Evolutionary conservation across 129 eudicot species (phyloP).

Genomic region (Smallanthus sonchifolius): DNA sequence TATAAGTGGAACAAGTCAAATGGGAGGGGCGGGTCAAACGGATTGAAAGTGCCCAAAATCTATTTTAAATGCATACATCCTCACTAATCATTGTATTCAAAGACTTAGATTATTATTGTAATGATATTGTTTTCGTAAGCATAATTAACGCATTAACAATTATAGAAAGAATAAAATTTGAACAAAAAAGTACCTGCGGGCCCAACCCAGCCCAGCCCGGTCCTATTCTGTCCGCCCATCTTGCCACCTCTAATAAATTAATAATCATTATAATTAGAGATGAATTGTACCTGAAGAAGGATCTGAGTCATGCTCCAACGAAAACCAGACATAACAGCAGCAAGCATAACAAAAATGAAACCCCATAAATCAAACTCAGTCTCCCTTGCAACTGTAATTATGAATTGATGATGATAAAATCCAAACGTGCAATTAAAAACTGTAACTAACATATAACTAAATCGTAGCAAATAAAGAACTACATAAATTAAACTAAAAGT

Average conservation of each 20-base stretch:
- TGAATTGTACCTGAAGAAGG: conserved; percentile 77
- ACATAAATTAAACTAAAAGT: not conserved
- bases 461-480: not conserved
- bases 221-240: not conserved
- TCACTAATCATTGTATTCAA: not conserved
- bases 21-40: not conserved
- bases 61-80: not conserved
- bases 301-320: conserved; percentile 99
- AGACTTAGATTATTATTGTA: not conserved
- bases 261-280: conserved; percentile 5
- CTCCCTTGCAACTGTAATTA: conserved; percentile 76
- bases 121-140: not conserved
- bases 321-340: conserved; percentile 99
- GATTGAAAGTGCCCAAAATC: not conserved
- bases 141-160: not conserved
- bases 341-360: conserved; percentile 91
- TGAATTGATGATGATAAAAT: not conserved
- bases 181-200: not conserved
- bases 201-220: not conserved
- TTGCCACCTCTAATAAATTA: not conserved
- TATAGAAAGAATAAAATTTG: not conserved
- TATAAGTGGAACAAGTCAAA: not conserved
- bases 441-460: not conserved
- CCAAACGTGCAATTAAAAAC: not conserved
- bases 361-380: conserved; percentile 96